Percentiles rank a stretch among this genome's conserved stretches.
Evolutionary conservation across 306 rosid genomes (phyloP).

Genomic region (Sophora flavescens): DNA sequence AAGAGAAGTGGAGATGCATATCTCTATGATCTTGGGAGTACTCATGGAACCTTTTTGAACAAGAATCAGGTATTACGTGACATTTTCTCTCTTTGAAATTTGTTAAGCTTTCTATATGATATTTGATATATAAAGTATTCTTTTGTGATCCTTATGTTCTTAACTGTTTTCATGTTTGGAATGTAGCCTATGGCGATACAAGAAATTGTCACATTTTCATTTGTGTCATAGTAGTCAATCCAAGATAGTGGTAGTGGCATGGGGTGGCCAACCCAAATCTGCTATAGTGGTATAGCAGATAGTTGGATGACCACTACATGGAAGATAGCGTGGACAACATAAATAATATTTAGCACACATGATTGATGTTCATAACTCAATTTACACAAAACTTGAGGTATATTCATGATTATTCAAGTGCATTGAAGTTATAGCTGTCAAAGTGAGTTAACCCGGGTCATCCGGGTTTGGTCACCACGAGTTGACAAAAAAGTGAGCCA

Average conservation of each 20-base stretch:
- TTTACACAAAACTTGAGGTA: no score
- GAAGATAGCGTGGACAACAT: no score
- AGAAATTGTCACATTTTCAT: not conserved
- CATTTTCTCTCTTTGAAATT: constrained; percentile 21
- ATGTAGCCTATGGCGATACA: constrained; percentile 12
- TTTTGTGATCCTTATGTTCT: constrained; percentile 11
- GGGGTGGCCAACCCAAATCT: not conserved
- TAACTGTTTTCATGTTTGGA: not conserved
- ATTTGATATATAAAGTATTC: constrained; percentile 25
- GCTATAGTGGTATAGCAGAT: no score
- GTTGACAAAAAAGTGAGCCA: no score
- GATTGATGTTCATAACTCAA: no score
- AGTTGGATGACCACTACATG: no score
- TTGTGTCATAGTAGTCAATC: not conserved
- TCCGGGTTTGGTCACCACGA: no score
- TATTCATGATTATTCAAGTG: no score
- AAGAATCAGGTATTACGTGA: constrained; percentile 74
- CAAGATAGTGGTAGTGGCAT: no score
- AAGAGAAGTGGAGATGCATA: constrained; percentile 85
- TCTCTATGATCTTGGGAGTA: constrained; percentile 94
- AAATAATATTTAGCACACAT: no score
- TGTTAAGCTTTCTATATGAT: constrained; percentile 11
- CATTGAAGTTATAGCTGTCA: no score
- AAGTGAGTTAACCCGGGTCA: no score
- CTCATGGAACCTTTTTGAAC: constrained; percentile 90